Evolutionary conservation across 768 basidiomycete genomes (phyloP).

Genomic region (Lyophyllum atratum): DNA sequence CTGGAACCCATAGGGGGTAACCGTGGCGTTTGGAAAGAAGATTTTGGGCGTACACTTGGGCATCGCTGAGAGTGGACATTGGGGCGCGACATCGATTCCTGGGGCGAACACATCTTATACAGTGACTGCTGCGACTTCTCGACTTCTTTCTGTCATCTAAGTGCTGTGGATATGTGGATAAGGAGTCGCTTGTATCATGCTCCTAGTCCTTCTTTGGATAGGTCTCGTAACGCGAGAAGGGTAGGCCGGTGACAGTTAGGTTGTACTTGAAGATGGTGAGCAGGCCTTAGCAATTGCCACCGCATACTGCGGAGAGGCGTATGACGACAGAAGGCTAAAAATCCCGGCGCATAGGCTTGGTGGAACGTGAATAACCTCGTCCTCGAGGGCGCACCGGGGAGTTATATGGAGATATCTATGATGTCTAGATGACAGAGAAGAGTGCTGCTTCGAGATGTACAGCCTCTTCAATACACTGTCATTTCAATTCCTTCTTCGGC

Average conservation of each 20-base stretch:
- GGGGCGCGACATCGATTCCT: neutral
- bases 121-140: neutral
- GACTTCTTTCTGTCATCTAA: neutral
- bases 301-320: neutral
- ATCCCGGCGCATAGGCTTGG: neutral
- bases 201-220: neutral
- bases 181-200: neutral
- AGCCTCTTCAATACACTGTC: neutral
- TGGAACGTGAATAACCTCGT: neutral
- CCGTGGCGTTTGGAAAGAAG: conserved; percentile 24
- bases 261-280: neutral
- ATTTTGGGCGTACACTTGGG: conserved; percentile 14
- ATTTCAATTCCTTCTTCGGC: neutral
- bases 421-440: neutral
- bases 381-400: neutral
- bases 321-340: neutral
- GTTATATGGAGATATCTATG: neutral
- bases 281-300: neutral
- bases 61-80: conserved; percentile 13
- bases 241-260: neutral
- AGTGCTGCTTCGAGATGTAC: neutral
- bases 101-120: neutral
- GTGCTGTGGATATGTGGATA: neutral
- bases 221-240: neutral
- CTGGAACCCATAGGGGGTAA: conserved; percentile 34